Conservation (phyloP, 2,329 filamentous ascomycete species). For the Emergomyces pasteurianus region DNA sequence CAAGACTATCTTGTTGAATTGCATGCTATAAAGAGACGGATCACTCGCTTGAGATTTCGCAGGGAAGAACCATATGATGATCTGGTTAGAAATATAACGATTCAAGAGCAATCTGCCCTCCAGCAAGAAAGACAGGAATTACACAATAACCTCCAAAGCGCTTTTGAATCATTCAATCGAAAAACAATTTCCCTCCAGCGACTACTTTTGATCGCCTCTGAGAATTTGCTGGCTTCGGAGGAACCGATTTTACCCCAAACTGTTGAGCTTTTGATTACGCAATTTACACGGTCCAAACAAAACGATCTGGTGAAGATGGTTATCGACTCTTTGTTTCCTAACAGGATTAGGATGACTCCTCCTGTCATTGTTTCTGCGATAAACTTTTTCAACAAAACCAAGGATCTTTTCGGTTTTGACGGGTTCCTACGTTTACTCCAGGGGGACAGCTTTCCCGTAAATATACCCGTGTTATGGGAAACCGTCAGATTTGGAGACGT, state of each 20-base stretch:
- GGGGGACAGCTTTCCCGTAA: conserved; percentile 22
- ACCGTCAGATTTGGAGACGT: conserved; percentile 21
- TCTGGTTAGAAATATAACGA: conserved; percentile 18
- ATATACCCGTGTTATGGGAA: conserved; percentile 17
- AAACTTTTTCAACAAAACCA: conserved; percentile 28
- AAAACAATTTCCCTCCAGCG: conserved; percentile 24
- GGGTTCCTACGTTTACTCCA: conserved; percentile 26
- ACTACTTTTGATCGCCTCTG: conserved; percentile 24
- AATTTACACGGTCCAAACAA: conserved; percentile 27
- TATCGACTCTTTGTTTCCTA: conserved; percentile 26
- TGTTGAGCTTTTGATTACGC: conserved; percentile 24
- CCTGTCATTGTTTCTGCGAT: conserved; percentile 27
- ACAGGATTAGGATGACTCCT: conserved; percentile 25
- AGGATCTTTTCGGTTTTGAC: conserved; percentile 31
- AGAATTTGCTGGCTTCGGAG: conserved; percentile 23
- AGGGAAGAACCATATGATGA: conserved; percentile 20
- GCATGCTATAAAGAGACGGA: conserved; percentile 20
- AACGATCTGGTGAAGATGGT: conserved; percentile 30
- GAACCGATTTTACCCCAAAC: conserved; percentile 26
- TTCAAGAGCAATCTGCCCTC: conserved; percentile 14
- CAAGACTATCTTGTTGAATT: conserved; percentile 24
- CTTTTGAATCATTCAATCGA: conserved; percentile 20
- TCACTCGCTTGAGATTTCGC: conserved; percentile 19
- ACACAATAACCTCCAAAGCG: conserved; percentile 18
- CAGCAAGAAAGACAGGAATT: conserved; percentile 20